These are phyloP conservation scores for Yamadazyma diospyri DNA, from an alignment of 1,139 yeast genomes.

Conservation along the genomic window DNA sequence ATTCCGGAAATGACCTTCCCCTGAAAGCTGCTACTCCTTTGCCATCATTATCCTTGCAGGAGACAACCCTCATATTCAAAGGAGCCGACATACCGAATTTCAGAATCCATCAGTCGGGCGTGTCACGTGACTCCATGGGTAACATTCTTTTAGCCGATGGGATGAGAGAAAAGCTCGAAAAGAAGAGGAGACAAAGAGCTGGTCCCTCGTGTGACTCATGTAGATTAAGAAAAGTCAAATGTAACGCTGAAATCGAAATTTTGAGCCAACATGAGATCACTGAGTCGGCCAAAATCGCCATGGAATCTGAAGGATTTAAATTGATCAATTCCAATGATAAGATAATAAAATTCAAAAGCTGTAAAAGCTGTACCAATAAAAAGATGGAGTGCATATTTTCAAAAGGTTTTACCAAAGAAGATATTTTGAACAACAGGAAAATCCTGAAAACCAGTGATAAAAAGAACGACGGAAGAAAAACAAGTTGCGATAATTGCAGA, in stretches of 20 bases:
- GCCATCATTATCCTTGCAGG: not conserved
- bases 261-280: slow-evolving; percentile 7
- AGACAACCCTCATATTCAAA: not conserved
- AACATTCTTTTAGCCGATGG: not conserved
- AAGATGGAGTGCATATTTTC: slow-evolving; percentile 47
- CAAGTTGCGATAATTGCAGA: slow-evolving; percentile 35
- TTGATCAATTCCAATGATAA: slow-evolving; percentile 27
- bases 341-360: slow-evolving; percentile 46
- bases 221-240: slow-evolving; percentile 67
- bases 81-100: not conserved
- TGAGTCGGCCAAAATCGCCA: not conserved
- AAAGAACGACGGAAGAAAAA: slow-evolving; percentile 22
- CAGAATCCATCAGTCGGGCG: not conserved
- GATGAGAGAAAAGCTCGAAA: not conserved
- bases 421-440: slow-evolving; percentile 32
- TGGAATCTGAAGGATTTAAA: slow-evolving; percentile 7
- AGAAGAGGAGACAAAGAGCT: slow-evolving; percentile 55
- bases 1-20: not conserved
- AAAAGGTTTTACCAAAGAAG: slow-evolving; percentile 60
- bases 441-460: slow-evolving; percentile 12
- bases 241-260: slow-evolving; percentile 58
- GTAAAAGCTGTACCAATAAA: slow-evolving; percentile 47
- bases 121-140: not conserved
- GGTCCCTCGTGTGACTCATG: slow-evolving; percentile 80
- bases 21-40: not conserved